Percentiles rank a stretch among this genome's conserved stretches.
Evolutionary conservation across 2,329 filamentous ascomycete genomes (phyloP).

Genomic region (Fusarium sp.): DNA sequence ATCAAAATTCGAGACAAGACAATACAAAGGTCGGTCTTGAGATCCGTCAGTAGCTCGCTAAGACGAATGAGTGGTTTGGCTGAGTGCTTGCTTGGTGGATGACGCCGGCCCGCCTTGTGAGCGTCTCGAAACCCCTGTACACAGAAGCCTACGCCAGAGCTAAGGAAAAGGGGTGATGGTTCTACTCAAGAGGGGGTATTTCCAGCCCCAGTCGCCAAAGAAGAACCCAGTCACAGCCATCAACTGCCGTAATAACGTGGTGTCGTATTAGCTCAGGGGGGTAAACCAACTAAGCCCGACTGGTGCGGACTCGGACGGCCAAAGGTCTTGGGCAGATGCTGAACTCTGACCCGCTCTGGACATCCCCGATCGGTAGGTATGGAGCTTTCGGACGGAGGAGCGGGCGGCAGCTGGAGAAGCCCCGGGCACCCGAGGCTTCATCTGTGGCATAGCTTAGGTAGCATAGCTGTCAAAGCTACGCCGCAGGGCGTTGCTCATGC

Average conservation of each 20-base stretch:
- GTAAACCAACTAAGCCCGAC: conserved; percentile 26
- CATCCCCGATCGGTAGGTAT: conserved; percentile 49
- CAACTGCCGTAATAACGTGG: neutral
- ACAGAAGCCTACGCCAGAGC: conserved; percentile 13
- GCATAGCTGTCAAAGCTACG: conserved; percentile 11
- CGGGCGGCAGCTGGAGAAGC: conserved; percentile 42
- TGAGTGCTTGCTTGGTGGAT: conserved; percentile 38
- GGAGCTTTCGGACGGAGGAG: conserved; percentile 47
- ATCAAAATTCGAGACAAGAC: conserved; percentile 24
- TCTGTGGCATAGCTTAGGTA: conserved; percentile 38
- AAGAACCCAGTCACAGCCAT: conserved; percentile 23
- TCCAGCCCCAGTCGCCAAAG: conserved; percentile 5
- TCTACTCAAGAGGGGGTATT: conserved; percentile 22
- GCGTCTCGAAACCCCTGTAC: conserved; percentile 36
- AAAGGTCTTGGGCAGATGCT: conserved; percentile 38
- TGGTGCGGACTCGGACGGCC: conserved; percentile 40
- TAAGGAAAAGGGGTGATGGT: conserved; percentile 9
- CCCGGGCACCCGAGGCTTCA: conserved; percentile 43
- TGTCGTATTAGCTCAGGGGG: conserved; percentile 30
- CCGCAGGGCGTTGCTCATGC: conserved; percentile 25
- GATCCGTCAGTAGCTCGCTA: conserved; percentile 29
- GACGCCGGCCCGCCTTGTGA: conserved; percentile 40
- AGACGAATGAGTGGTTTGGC: conserved; percentile 20
- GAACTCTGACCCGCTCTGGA: conserved; percentile 47
- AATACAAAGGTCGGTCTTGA: conserved; percentile 29